A percentile compares a stretch with the other conserved stretches of the same genome.
Evolutionary conservation across 768 basidiomycete species (phyloP).

Genomic region (Suillus tomentosus): DNA sequence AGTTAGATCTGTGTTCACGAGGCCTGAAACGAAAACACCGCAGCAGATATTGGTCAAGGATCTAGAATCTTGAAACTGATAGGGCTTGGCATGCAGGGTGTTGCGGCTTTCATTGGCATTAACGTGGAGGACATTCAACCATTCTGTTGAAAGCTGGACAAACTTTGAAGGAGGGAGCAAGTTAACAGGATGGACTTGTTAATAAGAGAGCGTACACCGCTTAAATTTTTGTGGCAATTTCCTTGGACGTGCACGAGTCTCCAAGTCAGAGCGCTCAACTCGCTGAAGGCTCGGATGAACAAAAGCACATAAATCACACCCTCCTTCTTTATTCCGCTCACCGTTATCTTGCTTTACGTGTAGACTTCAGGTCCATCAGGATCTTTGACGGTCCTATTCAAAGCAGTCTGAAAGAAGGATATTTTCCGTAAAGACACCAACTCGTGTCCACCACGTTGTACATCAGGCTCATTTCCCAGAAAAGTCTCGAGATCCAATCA

Average conservation of each 20-base stretch:
- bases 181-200: neutral
- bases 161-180: too few relatives aligned
- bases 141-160: neutral
- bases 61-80: neutral
- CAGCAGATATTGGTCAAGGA: neutral
- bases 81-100: neutral
- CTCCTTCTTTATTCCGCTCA: neutral
- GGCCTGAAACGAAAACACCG: neutral
- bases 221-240: neutral
- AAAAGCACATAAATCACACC: neutral
- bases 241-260: neutral
- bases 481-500: conserved; percentile 24
- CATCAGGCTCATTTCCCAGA: conserved; percentile 38
- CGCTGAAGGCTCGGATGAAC: neutral
- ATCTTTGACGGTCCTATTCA: conserved; percentile 10
- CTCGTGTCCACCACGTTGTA: conserved; percentile 82
- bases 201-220: neutral
- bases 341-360: conserved; percentile 7
- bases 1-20: conserved; percentile 1
- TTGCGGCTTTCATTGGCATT: neutral
- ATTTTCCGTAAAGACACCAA: conserved; percentile 40
- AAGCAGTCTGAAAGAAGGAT: conserved; percentile 14
- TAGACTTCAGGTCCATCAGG: conserved; percentile 1
- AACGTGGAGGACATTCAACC: neutral
- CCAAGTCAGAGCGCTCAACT: neutral